Base-by-base conservation (phyloP, 108 stramenopile species). In the Halocafeteria seosinensis region DNA sequence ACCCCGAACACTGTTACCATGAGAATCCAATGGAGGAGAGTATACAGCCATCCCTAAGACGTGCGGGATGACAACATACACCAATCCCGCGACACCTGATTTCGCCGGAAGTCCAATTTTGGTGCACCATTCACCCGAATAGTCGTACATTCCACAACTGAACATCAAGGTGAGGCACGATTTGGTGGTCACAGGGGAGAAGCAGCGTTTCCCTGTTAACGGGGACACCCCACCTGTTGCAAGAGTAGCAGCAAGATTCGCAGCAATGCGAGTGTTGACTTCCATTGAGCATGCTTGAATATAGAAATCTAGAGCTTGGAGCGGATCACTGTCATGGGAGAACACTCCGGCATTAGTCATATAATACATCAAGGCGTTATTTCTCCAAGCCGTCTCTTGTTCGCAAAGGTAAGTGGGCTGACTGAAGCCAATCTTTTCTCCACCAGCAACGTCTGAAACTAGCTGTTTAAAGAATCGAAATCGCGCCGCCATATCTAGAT, bases 61-160 rank as follows among this genome's bases (percentile, higher is more conserved):
- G 38, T 58, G 30, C n/a, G 76, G 76, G n/a, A 74, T 64, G 58
- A 77, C 67, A 24, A 70, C 36, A 35, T 73, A 55, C 9, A 77
- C 33, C 13, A 52, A 57, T 21, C 76, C 76, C 50, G 68, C 71
- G 12, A 77, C 76, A n/a, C 76, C 76, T 24, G 55, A 60, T 55
- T 77, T 77, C 66, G 76, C 69, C n/a, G 76, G 76, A 3, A 77
- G 11, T 3, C 76, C 76, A 31, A 77, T 66, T 42, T 70, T 28
- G 28, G 71, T 65, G 13, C 34, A 42, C 50, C 69, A 77, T 35
- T 35, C 52, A 37, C 76, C 76, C 23, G 73, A 64, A 60, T 35
- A 47, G 55, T 77, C 70, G 66, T 77, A 77, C 73, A 77, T 71
- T 34, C 76, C 76, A 25, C 69, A 66, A 17, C 53, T 59, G 37